Base-by-base conservation (phyloP, 192 early-diverging fungal species). In the Rhizoclosmatium sp. region DNA sequence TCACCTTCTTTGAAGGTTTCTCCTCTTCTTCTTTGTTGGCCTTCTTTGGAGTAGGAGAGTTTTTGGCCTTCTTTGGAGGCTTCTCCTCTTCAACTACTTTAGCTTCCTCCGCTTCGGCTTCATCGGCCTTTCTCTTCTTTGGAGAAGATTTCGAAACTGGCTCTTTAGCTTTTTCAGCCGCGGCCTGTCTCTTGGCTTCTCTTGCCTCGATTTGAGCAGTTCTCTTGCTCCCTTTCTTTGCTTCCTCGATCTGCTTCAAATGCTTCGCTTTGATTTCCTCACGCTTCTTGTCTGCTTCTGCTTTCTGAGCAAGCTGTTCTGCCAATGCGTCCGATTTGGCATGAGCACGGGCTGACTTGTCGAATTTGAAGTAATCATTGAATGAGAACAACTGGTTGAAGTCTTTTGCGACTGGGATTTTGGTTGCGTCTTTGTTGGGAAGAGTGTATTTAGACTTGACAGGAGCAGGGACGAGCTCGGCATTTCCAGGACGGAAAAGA, bases 401-500 rank as follows among this genome's bases (percentile, higher is more conserved):
- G 64, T 76, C 64, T 4, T 69, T 56, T 21, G 80, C 61, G 19
- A 86, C 76, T 3, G 80, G 78, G 23, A 83, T 42, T 4, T 21
- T 23, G 21, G 40, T 71, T 21, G 4, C 62, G 3, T 65, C 39
- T 31, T 31, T 31, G 31, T 31, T 31, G 10, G 72, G 39, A 47
- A 79, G 16, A 21, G 46, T 12, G 62, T 68, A 48, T 46, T 74
- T 31, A 44, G 48, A 65, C 23, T 62, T 47, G 14, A 7, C 23
- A n/a, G 75, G 41, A 19, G 46, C 42, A 16, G 59, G 59, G 40
- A 69, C 79, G 9, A 95, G 69, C 59, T 85, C 83, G 2, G 90
- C 80, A 71, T 97, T 98, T 14, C 94, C 95, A 1, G 93, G 92
- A 4, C 96, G 90, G 19, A 90, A 78, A 4, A 92, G 89, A 40